These are phyloP conservation scores for Adansonia digitata DNA, from an alignment of 345 rosid genomes.

Conservation along the genomic window DNA sequence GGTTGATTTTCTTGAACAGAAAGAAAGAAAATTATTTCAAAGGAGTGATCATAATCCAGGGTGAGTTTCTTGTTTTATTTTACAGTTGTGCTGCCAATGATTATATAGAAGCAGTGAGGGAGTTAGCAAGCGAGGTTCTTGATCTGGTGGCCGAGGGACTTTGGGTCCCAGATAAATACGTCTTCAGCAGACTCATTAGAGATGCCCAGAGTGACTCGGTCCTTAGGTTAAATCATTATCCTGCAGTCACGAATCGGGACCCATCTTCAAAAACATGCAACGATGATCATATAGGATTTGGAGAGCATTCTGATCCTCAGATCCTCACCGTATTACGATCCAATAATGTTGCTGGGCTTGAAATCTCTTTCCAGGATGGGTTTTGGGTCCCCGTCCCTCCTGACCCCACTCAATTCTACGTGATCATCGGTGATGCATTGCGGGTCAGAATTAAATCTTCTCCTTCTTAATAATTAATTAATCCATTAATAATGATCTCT, in stretches of 20 bases:
- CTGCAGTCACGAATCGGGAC: slow-evolving; percentile 29
- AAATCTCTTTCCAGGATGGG: slow-evolving; percentile 53
- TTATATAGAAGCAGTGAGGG: slow-evolving; percentile 55
- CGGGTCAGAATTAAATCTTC: slow-evolving; percentile 38
- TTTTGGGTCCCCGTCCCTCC: slow-evolving; percentile 78
- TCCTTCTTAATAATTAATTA: too few relatives aligned
- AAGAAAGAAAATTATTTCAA: neutral
- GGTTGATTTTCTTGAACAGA: neutral
- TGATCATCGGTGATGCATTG: slow-evolving; percentile 77
- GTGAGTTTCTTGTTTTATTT: neutral
- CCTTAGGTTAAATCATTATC: slow-evolving; percentile 79
- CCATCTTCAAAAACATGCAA: slow-evolving; percentile 23
- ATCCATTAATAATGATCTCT: neutral
- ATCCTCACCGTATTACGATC: slow-evolving; percentile 82
- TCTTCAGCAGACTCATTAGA: slow-evolving; percentile 60
- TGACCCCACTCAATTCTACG: slow-evolving; percentile 69
- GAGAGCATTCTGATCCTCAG: slow-evolving; percentile 99
- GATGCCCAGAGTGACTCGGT: slow-evolving; percentile 69
- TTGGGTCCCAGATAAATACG: slow-evolving; percentile 45
- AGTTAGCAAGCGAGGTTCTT: slow-evolving; percentile 64
- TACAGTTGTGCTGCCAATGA: slow-evolving; percentile 63
- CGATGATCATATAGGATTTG: slow-evolving; percentile 54
- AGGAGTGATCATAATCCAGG: neutral
- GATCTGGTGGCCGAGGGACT: slow-evolving; percentile 75
- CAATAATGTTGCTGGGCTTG: slow-evolving; percentile 89